A percentile compares a stretch with the other conserved stretches of the same genome.
Evolutionary conservation across 2,329 filamentous ascomycete genomes (phyloP).

Genomic region (Thelonectria discophora): DNA sequence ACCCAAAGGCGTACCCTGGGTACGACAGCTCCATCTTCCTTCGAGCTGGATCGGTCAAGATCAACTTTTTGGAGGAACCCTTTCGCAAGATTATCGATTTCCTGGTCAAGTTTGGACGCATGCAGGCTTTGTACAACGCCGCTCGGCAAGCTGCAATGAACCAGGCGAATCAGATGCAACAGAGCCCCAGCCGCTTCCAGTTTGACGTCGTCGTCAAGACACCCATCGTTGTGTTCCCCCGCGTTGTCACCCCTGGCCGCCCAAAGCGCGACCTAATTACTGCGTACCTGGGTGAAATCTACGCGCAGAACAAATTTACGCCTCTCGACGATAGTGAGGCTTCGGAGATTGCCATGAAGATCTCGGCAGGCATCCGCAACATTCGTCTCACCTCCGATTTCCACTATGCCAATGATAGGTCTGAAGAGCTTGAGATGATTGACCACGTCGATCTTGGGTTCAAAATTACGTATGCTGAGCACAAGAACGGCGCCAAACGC

Average conservation of each 20-base stretch:
- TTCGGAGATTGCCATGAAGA: constrained; percentile 83
- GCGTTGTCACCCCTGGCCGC: constrained; percentile 74
- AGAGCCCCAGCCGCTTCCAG: constrained; percentile 88
- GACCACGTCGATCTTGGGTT: constrained; percentile 96
- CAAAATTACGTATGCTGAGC: constrained; percentile 90
- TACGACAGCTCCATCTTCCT: constrained; percentile 93
- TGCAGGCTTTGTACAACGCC: constrained; percentile 99
- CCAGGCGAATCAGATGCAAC: constrained; percentile 91
- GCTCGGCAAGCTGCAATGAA: constrained; percentile 93
- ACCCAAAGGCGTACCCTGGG: constrained; percentile 80
- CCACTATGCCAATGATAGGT: constrained; percentile 75
- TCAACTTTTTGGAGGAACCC: constrained; percentile 97
- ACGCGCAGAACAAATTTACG: constrained; percentile 91
- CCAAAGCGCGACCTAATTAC: constrained; percentile 84
- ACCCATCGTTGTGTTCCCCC: constrained; percentile 94
- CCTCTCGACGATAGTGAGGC: constrained; percentile 80
- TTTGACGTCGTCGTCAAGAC: constrained; percentile 95
- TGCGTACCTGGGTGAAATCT: constrained; percentile 96
- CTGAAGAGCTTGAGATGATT: constrained; percentile 94
- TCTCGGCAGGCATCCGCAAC: constrained; percentile 90
- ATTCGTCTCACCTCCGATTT: constrained; percentile 91
- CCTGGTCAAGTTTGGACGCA: constrained; percentile 97
- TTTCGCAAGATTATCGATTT: constrained; percentile 99
- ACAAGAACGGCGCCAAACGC: constrained; percentile 77
- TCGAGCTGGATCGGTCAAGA: constrained; percentile 91